A percentile compares a stretch with the other conserved stretches of the same genome.
Evolutionary conservation across 202 grass and related monocot species (phyloP).

Genomic region (Schoenoplectus tabernaemontani): DNA sequence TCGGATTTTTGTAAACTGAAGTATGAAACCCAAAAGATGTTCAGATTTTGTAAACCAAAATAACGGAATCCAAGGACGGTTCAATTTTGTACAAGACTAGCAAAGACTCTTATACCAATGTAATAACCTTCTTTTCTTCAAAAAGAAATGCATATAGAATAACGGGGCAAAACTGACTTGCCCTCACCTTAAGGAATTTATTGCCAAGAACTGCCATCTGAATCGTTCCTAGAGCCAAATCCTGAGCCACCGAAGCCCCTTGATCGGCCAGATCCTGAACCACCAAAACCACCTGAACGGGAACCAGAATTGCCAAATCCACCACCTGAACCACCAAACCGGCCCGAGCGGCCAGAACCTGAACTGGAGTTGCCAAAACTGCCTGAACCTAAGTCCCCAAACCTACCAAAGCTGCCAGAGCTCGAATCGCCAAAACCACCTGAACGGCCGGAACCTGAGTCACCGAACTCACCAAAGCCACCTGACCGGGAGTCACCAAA

Average conservation of each 20-base stretch:
- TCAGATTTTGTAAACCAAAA: too few relatives aligned
- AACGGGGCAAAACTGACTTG: background rate
- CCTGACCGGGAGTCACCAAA: constrained; percentile 29
- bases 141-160: background rate
- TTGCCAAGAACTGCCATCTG: constrained; percentile 1
- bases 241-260: constrained; percentile 18
- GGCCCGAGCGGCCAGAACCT: constrained; percentile 25
- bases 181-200: constrained; percentile 16
- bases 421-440: background rate
- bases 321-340: constrained; percentile 10
- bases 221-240: constrained; percentile 17
- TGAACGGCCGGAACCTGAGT: constrained; percentile 23
- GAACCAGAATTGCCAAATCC: too few relatives aligned
- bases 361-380: constrained; percentile 25
- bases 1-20: too few relatives aligned
- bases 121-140: too few relatives aligned
- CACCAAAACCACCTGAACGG: too few relatives aligned
- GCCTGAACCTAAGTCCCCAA: constrained; percentile 35
- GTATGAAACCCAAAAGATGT: too few relatives aligned
- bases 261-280: too few relatives aligned
- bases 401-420: constrained; percentile 28
- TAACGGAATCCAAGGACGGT: too few relatives aligned
- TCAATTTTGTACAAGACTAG: too few relatives aligned
- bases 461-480: constrained; percentile 24
- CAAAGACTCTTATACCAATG: background rate